Evolutionary conservation across 495 filamentous ascomycete genomes (phyloP).

Genomic region (Penicilliopsis zonata): DNA sequence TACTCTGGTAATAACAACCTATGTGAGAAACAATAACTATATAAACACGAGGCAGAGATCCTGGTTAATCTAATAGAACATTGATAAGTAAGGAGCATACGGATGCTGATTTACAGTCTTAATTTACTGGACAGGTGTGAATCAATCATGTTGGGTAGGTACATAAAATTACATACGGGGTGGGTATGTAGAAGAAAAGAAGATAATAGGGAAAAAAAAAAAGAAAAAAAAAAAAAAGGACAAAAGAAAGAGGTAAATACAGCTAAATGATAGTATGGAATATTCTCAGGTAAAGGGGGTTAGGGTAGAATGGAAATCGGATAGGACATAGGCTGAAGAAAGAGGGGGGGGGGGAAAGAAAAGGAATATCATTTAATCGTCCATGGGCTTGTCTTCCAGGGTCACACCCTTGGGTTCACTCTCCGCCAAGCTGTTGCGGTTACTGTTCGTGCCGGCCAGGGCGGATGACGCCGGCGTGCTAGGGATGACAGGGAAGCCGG

Average conservation of each 20-base stretch:
- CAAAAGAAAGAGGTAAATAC: conserved; percentile 1
- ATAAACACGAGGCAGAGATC: too few relatives aligned
- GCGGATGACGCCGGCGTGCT: conserved; percentile 17
- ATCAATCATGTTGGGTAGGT: conserved; percentile 5
- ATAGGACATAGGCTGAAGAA: conserved; percentile 1
- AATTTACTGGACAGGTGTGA: not conserved
- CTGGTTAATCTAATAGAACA: too few relatives aligned
- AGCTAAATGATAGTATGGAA: not conserved
- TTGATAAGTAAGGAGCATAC: too few relatives aligned
- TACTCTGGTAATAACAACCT: too few relatives aligned
- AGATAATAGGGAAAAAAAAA: conserved; percentile 9
- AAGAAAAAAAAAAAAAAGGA: conserved; percentile 2
- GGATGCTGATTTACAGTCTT: too few relatives aligned
- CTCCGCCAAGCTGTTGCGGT: conserved; percentile 31
- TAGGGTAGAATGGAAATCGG: too few relatives aligned
- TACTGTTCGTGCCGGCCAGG: conserved; percentile 27
- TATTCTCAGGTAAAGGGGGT: too few relatives aligned
- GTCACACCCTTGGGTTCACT: conserved; percentile 54
- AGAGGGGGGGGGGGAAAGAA: conserved; percentile 1
- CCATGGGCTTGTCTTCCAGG: conserved; percentile 75
- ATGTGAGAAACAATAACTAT: too few relatives aligned
- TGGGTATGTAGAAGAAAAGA: conserved; percentile 8
- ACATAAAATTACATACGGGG: conserved; percentile 1
- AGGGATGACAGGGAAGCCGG: conserved; percentile 23
- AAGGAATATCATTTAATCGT: conserved; percentile 43